These are phyloP conservation scores for Diaporthe australafricana DNA, from an alignment of 2,329 filamentous ascomycete species.

Conservation along the genomic window DNA sequence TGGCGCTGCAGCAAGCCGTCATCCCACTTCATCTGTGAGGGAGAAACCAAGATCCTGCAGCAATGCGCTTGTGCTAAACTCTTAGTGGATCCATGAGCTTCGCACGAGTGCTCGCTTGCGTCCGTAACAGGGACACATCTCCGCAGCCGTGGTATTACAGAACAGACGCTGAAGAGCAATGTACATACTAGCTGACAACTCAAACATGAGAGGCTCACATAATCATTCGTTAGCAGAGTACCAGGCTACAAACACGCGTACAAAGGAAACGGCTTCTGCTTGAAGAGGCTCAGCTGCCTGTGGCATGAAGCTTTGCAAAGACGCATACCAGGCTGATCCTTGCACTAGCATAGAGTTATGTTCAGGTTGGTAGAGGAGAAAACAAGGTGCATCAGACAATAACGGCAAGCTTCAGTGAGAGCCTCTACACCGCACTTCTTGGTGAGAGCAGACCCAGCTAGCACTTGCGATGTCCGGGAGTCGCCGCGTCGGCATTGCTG, in stretches of 20 bases:
- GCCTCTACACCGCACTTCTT: background rate
- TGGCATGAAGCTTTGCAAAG: constrained; percentile 2
- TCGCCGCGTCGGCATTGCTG: constrained; percentile 13
- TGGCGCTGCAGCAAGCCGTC: constrained; percentile 32
- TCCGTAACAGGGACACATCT: constrained; percentile 27
- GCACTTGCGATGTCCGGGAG: constrained; percentile 19
- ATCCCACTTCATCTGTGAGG: constrained; percentile 35
- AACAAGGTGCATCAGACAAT: background rate
- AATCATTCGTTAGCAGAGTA: background rate
- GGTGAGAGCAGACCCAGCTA: background rate
- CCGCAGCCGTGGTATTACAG: constrained; percentile 16
- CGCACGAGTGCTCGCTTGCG: constrained; percentile 24
- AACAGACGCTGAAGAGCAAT: background rate
- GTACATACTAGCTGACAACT: background rate
- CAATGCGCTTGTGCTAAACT: constrained; percentile 33
- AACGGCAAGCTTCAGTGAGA: background rate
- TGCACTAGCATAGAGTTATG: background rate
- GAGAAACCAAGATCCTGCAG: constrained; percentile 38
- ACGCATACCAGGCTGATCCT: constrained; percentile 6
- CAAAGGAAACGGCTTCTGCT: background rate
- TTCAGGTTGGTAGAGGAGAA: background rate
- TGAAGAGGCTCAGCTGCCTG: background rate
- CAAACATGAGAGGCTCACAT: background rate
- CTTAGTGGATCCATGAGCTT: background rate
- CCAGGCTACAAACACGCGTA: no score